Conservation (phyloP, 2,329 filamentous ascomycete genomes). For the Hortaea werneckii region DNA sequence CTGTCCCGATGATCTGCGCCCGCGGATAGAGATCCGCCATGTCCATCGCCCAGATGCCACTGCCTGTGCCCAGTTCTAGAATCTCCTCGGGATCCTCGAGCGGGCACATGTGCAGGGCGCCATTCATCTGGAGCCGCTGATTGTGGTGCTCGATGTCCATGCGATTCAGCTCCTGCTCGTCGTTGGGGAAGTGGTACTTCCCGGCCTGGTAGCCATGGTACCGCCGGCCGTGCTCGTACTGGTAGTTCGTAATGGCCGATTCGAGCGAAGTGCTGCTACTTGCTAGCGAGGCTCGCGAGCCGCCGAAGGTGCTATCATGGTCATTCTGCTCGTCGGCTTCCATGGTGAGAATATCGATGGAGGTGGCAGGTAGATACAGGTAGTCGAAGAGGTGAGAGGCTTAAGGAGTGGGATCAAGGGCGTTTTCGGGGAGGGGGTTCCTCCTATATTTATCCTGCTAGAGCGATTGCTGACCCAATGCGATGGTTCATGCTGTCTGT, state of each 20-base stretch:
- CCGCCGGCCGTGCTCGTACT: constrained; percentile 15
- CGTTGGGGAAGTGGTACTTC: constrained; percentile 24
- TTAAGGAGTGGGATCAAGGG: no score
- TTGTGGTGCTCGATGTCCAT: constrained; percentile 22
- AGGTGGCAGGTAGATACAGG: no score
- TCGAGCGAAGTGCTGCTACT: constrained; percentile 5
- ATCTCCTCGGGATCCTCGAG: constrained; percentile 23
- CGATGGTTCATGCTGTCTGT: no score
- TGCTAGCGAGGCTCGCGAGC: constrained; percentile 16
- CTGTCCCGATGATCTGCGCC: constrained; percentile 33
- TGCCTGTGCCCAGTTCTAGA: constrained; percentile 67
- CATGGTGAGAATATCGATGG: constrained; percentile 2
- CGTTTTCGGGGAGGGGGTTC: no score
- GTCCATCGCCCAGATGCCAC: constrained; percentile 75
- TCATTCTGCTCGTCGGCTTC: constrained; percentile 17
- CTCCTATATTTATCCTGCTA: no score
- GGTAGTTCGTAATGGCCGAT: background rate
- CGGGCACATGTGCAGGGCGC: constrained; percentile 33
- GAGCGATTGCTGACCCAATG: no score
- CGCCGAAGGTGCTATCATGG: constrained; percentile 20
- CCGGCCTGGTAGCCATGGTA: constrained; percentile 23
- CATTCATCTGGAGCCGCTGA: constrained; percentile 14
- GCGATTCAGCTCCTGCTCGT: constrained; percentile 22
- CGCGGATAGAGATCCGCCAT: constrained; percentile 21
- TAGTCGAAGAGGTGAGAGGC: no score